Conservation (phyloP, 768 basidiomycete species). For the Mycena polygramma region DNA sequence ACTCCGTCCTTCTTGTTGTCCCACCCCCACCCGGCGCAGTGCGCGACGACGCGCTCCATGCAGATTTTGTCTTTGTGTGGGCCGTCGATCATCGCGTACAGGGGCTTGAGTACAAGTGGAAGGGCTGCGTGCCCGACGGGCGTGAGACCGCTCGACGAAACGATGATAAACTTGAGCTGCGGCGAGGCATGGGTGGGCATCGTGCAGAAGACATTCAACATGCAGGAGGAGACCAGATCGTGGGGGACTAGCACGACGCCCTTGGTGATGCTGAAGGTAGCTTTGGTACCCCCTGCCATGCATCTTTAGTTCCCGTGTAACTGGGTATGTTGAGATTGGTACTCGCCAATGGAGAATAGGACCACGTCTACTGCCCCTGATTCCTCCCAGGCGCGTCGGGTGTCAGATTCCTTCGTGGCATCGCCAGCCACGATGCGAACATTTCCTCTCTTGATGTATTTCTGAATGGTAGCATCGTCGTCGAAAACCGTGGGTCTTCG, state of each 20-base stretch:
- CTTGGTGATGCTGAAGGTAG: slow-evolving; percentile 61
- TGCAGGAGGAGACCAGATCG: slow-evolving; percentile 69
- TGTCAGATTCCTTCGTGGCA: slow-evolving; percentile 65
- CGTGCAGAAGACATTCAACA: slow-evolving; percentile 69
- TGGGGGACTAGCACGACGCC: slow-evolving; percentile 63
- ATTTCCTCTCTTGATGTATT: slow-evolving; percentile 61
- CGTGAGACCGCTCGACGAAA: slow-evolving; percentile 69
- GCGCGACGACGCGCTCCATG: slow-evolving; percentile 63
- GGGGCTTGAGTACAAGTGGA: slow-evolving; percentile 60
- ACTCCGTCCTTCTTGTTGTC: slow-evolving; percentile 52
- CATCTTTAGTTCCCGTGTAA: neutral
- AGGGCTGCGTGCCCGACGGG: slow-evolving; percentile 57
- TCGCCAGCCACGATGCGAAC: slow-evolving; percentile 73
- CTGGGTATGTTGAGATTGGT: neutral
- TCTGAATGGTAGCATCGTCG: slow-evolving; percentile 63
- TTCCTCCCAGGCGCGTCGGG: slow-evolving; percentile 64
- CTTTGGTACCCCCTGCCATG: no score
- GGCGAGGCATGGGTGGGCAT: slow-evolving; percentile 55
- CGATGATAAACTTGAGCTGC: slow-evolving; percentile 62
- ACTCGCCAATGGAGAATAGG: slow-evolving; percentile 74
- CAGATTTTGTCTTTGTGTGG: slow-evolving; percentile 77
- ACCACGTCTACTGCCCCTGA: slow-evolving; percentile 64
- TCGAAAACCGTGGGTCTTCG: slow-evolving; percentile 68
- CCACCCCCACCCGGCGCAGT: slow-evolving; percentile 68
- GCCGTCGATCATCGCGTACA: slow-evolving; percentile 58